Base-by-base conservation (phyloP, 192 early-diverging fungal species). In the Coemansia sp. region DNA sequence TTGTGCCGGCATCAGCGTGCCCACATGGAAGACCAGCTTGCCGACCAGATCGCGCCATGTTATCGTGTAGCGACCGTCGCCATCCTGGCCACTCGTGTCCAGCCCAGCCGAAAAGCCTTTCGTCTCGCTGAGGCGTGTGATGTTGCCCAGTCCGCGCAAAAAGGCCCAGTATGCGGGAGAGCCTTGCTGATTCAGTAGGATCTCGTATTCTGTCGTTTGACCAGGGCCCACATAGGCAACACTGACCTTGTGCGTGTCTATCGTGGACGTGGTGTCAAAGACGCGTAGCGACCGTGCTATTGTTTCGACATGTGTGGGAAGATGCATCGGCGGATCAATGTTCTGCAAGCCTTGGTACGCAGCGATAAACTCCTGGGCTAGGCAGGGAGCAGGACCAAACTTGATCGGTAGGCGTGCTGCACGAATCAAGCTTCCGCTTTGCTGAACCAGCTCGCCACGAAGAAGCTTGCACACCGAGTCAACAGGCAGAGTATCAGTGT, bases 231-330 rank as follows among this genome's bases (percentile, higher is more conserved):
- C 92, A 72, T 97, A 99, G 0, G 95, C 79, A 8, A 99, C 89
- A 15, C 95, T 95, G 68, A 98, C 91, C 82, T 99, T 99, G 84
- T 97, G 93, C 64, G 95, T 86, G 74, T 99, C 94, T 4, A 94
- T 88, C 3, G 94, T 91, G 4, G 94, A 90, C 2, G 87, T 95
- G 37, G 83, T 85, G 79, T 99, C 97, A 64, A 99, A 79, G 4
- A 92, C 88, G 20, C 86, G 87, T 30, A 99, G 59, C 8, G 90
- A 88, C 25, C 97, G 87, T 10, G 72, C 81, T 7, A 90, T 89
- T 7, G 86, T 77, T 45, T 94, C 94, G 61, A 70, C 49, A 23
- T 92, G 87, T 16, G 91, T 85, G 6, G 94, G 89, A 33, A 96
- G 73, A 28, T 87, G 78, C 15, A 65, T 59, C 0, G 87, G 90